Evolutionary conservation across 2,329 filamentous ascomycete genomes (phyloP), one percentile per base, ranked within the genome.

Genomic region (Ceratocystis lukuohia): DNA sequence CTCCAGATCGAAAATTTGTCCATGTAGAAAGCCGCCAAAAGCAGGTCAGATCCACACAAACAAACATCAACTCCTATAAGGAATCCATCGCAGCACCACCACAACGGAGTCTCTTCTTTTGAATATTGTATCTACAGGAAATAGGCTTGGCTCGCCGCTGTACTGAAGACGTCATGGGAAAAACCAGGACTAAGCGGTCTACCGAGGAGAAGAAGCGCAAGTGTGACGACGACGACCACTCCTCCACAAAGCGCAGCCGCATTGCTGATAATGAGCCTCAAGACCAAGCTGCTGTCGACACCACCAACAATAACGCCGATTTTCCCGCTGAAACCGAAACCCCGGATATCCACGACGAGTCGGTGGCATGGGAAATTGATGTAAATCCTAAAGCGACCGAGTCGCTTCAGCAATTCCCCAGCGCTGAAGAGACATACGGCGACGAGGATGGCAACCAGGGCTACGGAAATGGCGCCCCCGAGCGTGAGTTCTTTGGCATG

Each of bases 401-500:
- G 6, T 10, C 64, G 4, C 37, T 57, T 45, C 22, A 46, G 25
- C 56, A 59, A 33, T 61, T 68, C 57, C 61, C 71, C 64, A 63
- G 72, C 46, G 69, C 71, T 20, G 67, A 68, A 50, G 69, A 72
- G 41, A 69, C 68, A 64, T 67, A 72, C 44, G 70, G 70, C 59
- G 70, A 70, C 12, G 69, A 69, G 37, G 70, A 71, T 46, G 69
- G 59, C 22, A 46, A 70, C 50, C 69, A 62, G 22, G 41, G 61
- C 28, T 63, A 70, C 25, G 70, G 71, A 30, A 69, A 72, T 33
- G 72, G 71, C 12, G 67, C 69, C 10, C 73, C 76, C 8, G 88
- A 90, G 68, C 84, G 80, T 71, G 86, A 89, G 66, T 99, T 96
- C 78, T 97, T 95, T 72, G 94, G 94, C 70, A 87, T 96, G 80